Base-by-base conservation (phyloP, 352 stramenopile species). In the Phytophthora sansomeana region DNA sequence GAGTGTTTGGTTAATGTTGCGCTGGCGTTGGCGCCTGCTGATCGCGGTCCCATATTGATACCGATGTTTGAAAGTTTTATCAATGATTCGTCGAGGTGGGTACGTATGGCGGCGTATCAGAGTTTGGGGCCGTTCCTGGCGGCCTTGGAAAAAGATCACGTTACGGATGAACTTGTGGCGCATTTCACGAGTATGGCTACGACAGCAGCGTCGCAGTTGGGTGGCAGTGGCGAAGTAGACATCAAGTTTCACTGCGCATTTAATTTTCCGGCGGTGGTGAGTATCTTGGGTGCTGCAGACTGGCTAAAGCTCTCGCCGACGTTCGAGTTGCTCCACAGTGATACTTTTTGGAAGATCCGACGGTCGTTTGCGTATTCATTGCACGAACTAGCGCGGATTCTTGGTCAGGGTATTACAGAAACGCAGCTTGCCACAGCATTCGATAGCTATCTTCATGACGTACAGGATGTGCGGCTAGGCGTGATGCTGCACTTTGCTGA, bases 51-150 rank as follows among this genome's bases (percentile, higher is more conserved):
- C 21, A 68, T 89, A 29, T 69, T 98, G n/a, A 87, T 97, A 61
- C 93, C 92, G 10, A 81, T 98, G 59, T 95, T 96, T 57, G 82
- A 96, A 36, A 82, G 69, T 28, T 96, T 98, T 60, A 74, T 98
- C 8, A 72, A 72, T 19, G 96, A 99, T 79, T 72, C 75, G 11
- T 98, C 96, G 36, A 92, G 96, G 46, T 98, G 96, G 83, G 96
- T 99, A 1, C 85, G 95, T 39, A 93, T 98, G 71, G 93, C 95
- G 2, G 97, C 97, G 64, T 98, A 97, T 71, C 96, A 98, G 72
- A 97, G 80, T 61, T 72, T 93, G 7, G 85, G 85, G 1, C 80
- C 84, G 21, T 91, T 93, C 47, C 66, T 94, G 39, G 81, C 79
- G 29, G 79, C 81, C n/a, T 89, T 98, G 52, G 91, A 97, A 61